Conservation (phyloP, 169 alveolate species). For the Pseudocohnilembus persalinus region DNA sequence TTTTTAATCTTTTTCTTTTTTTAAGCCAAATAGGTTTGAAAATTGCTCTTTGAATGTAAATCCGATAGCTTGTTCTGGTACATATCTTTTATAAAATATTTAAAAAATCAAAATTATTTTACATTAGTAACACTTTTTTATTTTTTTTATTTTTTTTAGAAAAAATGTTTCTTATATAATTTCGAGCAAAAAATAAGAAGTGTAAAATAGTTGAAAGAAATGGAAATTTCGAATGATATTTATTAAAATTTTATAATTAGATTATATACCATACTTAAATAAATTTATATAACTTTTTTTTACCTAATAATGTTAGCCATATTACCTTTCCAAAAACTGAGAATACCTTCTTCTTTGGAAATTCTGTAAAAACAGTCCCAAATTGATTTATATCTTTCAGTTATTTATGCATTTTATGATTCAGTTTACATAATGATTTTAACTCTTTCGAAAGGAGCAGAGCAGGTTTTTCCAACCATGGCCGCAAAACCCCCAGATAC, state of each 20-base stretch:
- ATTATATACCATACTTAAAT: too few species aligned
- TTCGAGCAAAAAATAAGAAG: too few species aligned
- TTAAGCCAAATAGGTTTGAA: conserved; percentile 65
- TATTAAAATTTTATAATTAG: too few species aligned
- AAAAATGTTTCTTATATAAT: too few species aligned
- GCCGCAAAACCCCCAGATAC: conserved; percentile 99
- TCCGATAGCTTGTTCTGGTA: conserved; percentile 98
- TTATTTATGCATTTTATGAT: conserved; percentile 90
- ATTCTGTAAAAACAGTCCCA: conserved; percentile 92
- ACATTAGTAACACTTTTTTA: not conserved
- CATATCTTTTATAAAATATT: conserved; percentile 79
- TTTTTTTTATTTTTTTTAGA: too few species aligned
- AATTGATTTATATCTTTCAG: conserved; percentile 80
- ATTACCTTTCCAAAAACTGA: conserved; percentile 97
- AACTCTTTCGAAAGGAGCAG: conserved; percentile 99
- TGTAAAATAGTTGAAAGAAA: too few species aligned
- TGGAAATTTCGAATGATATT: too few species aligned
- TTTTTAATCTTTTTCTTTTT: conserved; percentile 40
- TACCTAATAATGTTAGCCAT: conserved; percentile 94
- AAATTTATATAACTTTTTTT: too few species aligned
- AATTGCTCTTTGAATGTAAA: conserved; percentile 96
- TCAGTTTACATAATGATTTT: conserved; percentile 97
- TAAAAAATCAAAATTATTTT: too few species aligned
- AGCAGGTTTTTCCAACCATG: conserved; percentile 95
- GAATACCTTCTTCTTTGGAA: conserved; percentile 93